These are phyloP conservation scores for Didymella arachidicola DNA, from an alignment of 2,329 filamentous ascomycete species.

Conservation along the genomic window DNA sequence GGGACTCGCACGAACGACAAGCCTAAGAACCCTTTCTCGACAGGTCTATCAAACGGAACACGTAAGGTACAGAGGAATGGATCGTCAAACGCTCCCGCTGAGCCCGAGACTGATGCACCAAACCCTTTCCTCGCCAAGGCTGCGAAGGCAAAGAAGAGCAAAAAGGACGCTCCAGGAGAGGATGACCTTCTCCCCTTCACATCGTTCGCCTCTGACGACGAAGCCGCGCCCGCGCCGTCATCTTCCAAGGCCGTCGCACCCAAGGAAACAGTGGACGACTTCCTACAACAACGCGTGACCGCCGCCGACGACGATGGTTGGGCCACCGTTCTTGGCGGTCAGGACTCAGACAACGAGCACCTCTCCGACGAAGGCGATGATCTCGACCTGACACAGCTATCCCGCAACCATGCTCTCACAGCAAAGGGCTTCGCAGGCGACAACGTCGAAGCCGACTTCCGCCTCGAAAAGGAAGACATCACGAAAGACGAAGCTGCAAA, in stretches of 20 bases:
- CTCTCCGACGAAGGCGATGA: conserved; percentile 51
- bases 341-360: conserved; percentile 41
- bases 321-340: conserved; percentile 53
- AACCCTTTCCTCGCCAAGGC: conserved; percentile 49
- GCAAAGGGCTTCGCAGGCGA: conserved; percentile 85
- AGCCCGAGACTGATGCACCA: conserved; percentile 19
- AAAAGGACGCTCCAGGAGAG: conserved; percentile 27
- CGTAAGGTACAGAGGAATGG: conserved; percentile 22
- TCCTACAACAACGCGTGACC: conserved; percentile 45
- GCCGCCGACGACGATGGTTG: conserved; percentile 53
- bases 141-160: conserved; percentile 34
- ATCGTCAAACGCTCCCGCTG: conserved; percentile 3
- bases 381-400: conserved; percentile 51
- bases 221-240: conserved; percentile 8
- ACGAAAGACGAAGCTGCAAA: conserved; percentile 83
- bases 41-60: conserved; percentile 23
- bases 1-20: conserved; percentile 18
- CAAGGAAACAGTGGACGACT: conserved; percentile 33
- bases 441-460: conserved; percentile 82
- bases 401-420: conserved; percentile 71
- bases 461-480: conserved; percentile 76
- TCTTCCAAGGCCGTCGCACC: neutral
- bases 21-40: conserved; percentile 27
- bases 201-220: conserved; percentile 18
- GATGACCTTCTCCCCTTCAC: conserved; percentile 26